Base-by-base conservation (phyloP, 495 filamentous ascomycete genomes). In the Neurospora intermedia region DNA sequence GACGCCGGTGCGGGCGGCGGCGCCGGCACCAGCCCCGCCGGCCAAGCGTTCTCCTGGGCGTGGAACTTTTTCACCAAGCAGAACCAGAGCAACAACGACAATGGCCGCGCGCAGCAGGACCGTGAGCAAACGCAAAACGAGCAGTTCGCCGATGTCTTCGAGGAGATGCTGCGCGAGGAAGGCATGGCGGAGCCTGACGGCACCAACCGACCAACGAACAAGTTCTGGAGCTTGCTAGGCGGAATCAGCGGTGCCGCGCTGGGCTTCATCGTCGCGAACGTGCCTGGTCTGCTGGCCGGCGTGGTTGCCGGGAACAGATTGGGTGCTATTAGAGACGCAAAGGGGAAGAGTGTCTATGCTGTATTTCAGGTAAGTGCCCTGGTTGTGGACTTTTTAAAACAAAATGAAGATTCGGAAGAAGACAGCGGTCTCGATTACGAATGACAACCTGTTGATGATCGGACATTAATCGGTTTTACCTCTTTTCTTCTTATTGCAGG, bases 101-200 rank as follows among this genome's bases (percentile, higher is more conserved):
- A 66, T 9, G 54, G 69, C 3, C 70, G 78, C 43, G 43, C 43
- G 66, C 72, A 73, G 23, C 74, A 74, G 54, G 69, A 77, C 18
- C 77, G 83, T 10, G 80, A 79, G 72, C 77, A 77, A 73, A 82
- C 89, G 77, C 86, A 89, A 75, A 86, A 89, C 66, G 89, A 90
- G 73, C 96, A 98, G 82, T 99, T 98, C 79, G 93, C 91, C 23
- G 87, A 89, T 74, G 91, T 94, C 3, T 99, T 99, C 78, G 96
- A 99, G 85, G 96, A 99, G 86, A 99, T 99, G 96, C 82, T 98
- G 81, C 88, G 92, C 43, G 96, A 99, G 76, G 92, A 98, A 79
- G 96, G 95, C 0, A 87, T 98, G 76, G 76, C 76, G 59, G 91
- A 91, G 0, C 89, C 90, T 72, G 86, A 88, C 23, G 80, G 76